These are phyloP conservation scores for Xerocomus brunneocitrinus DNA, from an alignment of 768 basidiomycete genomes.

Conservation along the genomic window DNA sequence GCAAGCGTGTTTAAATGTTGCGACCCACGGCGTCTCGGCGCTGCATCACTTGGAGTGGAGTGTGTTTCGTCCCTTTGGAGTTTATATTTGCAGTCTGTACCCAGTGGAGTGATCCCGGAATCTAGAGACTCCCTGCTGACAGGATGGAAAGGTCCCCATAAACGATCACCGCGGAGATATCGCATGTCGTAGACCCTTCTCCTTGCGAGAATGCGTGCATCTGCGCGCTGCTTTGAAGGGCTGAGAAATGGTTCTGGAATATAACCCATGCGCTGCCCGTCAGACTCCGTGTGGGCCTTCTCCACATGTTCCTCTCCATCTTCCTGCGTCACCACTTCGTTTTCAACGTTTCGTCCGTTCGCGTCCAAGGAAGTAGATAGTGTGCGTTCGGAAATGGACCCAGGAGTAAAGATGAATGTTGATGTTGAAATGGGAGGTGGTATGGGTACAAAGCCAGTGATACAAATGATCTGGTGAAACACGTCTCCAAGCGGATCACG, in stretches of 20 bases:
- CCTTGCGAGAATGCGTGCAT: conserved; percentile 26
- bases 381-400: background rate
- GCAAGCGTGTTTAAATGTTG: conserved; percentile 11
- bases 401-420: background rate
- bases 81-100: no score
- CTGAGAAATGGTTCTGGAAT: conserved; percentile 7
- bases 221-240: conserved; percentile 12
- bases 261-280: background rate
- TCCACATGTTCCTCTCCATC: background rate
- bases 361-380: background rate
- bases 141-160: conserved; percentile 27
- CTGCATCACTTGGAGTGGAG: background rate
- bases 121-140: conserved; percentile 12
- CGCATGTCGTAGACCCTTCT: conserved; percentile 31
- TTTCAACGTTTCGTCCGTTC: background rate
- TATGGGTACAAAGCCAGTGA: conserved; percentile 40
- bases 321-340: background rate
- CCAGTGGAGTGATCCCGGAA: no score
- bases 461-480: conserved; percentile 42
- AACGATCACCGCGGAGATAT: conserved; percentile 24
- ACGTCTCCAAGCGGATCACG: conserved; percentile 31
- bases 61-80: background rate
- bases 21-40: background rate
- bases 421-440: background rate
- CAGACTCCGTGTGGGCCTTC: background rate